Evolutionary conservation across 805 yeast species (phyloP).

Genomic region (Blastobotrys muscicola): DNA sequence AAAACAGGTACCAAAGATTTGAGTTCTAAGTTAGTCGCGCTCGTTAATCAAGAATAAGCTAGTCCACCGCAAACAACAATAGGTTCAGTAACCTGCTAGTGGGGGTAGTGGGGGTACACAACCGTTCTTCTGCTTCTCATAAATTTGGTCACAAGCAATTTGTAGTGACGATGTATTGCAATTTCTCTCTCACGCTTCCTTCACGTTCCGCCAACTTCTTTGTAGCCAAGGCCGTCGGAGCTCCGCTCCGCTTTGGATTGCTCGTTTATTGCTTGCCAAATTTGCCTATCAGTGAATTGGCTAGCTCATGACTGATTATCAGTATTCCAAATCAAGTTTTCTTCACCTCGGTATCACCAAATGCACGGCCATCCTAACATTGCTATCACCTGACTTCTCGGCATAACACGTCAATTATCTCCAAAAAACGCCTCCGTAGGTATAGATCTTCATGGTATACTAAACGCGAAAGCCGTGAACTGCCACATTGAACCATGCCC

Average conservation of each 20-base stretch:
- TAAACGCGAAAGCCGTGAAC: background rate
- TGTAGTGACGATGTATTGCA: too few species aligned
- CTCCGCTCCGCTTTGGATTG: background rate
- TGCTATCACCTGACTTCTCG: too few species aligned
- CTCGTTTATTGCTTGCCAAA: background rate
- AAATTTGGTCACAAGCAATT: background rate
- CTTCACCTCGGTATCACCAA: too few species aligned
- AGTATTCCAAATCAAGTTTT: too few species aligned
- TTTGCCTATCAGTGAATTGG: too few species aligned
- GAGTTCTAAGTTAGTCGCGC: slow-evolving; percentile 45
- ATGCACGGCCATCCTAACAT: too few species aligned
- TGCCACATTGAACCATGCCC: background rate
- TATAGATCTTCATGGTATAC: background rate
- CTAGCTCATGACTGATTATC: too few species aligned
- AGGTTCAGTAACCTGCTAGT: too few species aligned
- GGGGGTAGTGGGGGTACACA: background rate
- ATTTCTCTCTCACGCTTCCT: too few species aligned
- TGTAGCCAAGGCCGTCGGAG: background rate
- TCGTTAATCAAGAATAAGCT: background rate
- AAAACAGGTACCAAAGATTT: slow-evolving; percentile 90
- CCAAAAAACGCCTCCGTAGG: too few species aligned
- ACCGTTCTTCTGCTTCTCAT: background rate
- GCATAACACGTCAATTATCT: too few species aligned
- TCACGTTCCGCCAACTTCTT: background rate
- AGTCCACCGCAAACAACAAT: background rate